phyloP scores from a whole-genome alignment of 495 filamentous ascomycete species.

The Aspergillus avenaceus region DNA sequence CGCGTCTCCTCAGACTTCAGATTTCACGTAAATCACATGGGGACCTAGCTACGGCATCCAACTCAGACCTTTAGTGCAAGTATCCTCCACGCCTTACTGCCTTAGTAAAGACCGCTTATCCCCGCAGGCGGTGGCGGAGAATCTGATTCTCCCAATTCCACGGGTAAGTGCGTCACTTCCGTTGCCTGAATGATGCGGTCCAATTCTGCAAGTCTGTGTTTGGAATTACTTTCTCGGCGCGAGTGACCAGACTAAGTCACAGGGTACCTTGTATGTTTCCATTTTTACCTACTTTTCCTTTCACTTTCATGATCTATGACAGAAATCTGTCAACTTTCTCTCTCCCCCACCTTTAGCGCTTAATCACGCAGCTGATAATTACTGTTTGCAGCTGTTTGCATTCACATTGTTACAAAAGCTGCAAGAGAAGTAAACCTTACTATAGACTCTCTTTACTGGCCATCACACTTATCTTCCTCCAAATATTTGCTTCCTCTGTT shows the following conservation, averaged over 20 bases:
- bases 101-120: not conserved
- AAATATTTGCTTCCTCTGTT: slow-evolving; percentile 1
- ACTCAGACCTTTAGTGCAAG: no score
- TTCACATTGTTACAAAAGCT: slow-evolving; percentile 15
- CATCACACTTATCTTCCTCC: not conserved
- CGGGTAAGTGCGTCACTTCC: slow-evolving; percentile 16
- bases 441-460: no score
- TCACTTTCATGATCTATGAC: not conserved
- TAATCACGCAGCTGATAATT: slow-evolving; percentile 1
- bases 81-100: no score
- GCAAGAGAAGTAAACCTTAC: no score
- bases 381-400: slow-evolving; percentile 40
- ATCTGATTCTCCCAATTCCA: not conserved
- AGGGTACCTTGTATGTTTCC: not conserved
- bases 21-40: not conserved
- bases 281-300: not conserved
- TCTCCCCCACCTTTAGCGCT: not conserved
- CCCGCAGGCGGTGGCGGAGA: slow-evolving; percentile 5
- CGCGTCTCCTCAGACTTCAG: slow-evolving; percentile 11
- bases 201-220: not conserved
- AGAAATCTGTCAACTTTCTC: no score
- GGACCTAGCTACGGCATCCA: not conserved
- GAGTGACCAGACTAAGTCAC: not conserved
- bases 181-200: not conserved
- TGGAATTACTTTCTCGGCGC: not conserved